phyloP scores from a whole-genome alignment of 805 yeast genomes.

The Lipomyces oligophaga region DNA sequence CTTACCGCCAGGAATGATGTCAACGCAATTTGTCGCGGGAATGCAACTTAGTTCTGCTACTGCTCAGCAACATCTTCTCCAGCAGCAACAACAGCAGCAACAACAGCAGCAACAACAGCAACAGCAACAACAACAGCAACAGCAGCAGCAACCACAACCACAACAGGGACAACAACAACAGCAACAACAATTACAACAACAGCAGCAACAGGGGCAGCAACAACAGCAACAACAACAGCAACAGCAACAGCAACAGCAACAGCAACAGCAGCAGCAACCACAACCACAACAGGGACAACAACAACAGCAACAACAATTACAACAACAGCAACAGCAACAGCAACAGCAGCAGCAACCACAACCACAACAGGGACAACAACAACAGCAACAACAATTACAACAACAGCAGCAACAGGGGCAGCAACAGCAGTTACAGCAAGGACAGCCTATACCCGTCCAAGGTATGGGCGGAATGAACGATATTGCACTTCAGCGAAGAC shows the following conservation, averaged over 20 bases:
- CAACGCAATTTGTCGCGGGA: too few relatives aligned
- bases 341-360: slow-evolving; percentile 5
- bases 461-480: slow-evolving; percentile 5
- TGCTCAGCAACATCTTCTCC: slow-evolving; percentile 5
- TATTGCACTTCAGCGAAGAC: slow-evolving; percentile 38
- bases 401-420: slow-evolving; percentile 23
- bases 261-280: neutral
- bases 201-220: slow-evolving; percentile 1
- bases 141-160: slow-evolving; percentile 12
- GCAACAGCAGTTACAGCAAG: slow-evolving; percentile 10
- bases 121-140: slow-evolving; percentile 5
- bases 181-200: slow-evolving; percentile 6
- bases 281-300: neutral
- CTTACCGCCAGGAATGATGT: too few relatives aligned
- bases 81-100: slow-evolving; percentile 5
- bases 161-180: slow-evolving; percentile 6
- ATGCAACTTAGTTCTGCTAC: too few relatives aligned
- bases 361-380: neutral
- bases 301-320: slow-evolving; percentile 1
- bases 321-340: neutral
- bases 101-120: slow-evolving; percentile 6
- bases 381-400: slow-evolving; percentile 14
- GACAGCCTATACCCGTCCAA: neutral
- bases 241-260: slow-evolving; percentile 1
- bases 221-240: slow-evolving; percentile 2